Base-by-base conservation (phyloP, 345 rosid species). In the Salix udensis region DNA sequence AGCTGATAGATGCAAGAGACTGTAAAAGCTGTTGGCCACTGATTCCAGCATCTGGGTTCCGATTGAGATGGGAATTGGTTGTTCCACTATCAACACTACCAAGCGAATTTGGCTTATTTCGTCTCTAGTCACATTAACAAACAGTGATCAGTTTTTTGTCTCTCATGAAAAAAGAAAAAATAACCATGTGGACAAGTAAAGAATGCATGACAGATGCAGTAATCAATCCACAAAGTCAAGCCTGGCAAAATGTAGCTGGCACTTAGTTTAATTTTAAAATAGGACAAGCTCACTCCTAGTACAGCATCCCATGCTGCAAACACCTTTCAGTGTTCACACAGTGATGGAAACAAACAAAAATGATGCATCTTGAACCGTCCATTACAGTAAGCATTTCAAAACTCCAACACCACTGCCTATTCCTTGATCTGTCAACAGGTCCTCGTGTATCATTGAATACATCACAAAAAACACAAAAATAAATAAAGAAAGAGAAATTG, bases 11-110 rank as follows among this genome's bases (percentile, higher is more conserved):
- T 48, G 88, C 85, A 77, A 91, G 87, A 73, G 93, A 82, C 74
- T 82, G 93, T 83, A 90, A 79, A 83, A 89, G 84, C 79, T 93
- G 92, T 73, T 85, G 92, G 31, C 87, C 86, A 83, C 81, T 72
- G 1, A 77, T 69, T 73, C 82, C 87, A 70, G 82, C 64, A 50
- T 67, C 70, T 79, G 73, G 78, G 65, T 83, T 85, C 76, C 79
- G 85, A 80, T 81, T 85, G 77, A 58, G 80, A 31, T 75, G 61
- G 65, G 88, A 69, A 82, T 80, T 76, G 68, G 89, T 67, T 21
- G 86, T 78, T 77, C 82, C 89, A 60, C 76, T 70, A 65, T 82
- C 91, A 30, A 65, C 86, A 58, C 72, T 83, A 69, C 66, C 74
- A 21, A 39, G 31, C 37, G 85, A 40, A 76, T 85, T 86, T 60